Conservation (phyloP, 2,329 filamentous ascomycete genomes). For the Cadophora sp. region DNA sequence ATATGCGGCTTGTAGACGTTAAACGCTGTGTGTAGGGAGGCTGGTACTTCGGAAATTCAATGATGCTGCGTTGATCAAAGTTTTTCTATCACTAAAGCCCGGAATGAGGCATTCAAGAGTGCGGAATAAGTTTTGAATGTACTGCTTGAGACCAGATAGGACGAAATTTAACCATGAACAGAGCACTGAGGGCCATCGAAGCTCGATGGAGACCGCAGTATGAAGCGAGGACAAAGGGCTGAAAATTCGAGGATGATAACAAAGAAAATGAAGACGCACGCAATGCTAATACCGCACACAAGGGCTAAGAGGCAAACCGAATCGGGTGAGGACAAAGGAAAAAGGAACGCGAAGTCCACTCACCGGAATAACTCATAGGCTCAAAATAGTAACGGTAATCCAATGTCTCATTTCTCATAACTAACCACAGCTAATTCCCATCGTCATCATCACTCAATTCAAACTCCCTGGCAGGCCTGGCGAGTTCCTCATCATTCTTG, state of each 20-base stretch:
- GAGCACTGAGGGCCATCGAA: background rate
- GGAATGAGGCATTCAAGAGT: no score
- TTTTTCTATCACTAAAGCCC: no score
- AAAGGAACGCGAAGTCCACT: background rate
- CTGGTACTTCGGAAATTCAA: no score
- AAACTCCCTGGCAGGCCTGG: slow-evolving; percentile 34
- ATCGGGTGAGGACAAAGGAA: background rate
- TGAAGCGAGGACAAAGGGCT: background rate
- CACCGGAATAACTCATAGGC: background rate
- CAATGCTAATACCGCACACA: background rate
- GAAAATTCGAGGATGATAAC: background rate
- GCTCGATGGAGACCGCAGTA: background rate
- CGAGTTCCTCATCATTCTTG: slow-evolving; percentile 43
- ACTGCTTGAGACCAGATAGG: no score
- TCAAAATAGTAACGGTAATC: background rate
- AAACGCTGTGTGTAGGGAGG: no score
- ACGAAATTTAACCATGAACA: no score
- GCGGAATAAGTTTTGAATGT: no score
- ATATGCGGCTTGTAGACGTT: no score
- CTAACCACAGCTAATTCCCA: slow-evolving; percentile 19
- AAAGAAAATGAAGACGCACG: background rate
- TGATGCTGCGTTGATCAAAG: no score
- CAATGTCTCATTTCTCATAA: slow-evolving; percentile 4
- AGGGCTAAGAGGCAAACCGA: background rate
- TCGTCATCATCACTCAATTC: slow-evolving; percentile 38